These are phyloP conservation scores for Wickerhamomyces alni DNA, from an alignment of 805 yeast species.

Conservation along the genomic window DNA sequence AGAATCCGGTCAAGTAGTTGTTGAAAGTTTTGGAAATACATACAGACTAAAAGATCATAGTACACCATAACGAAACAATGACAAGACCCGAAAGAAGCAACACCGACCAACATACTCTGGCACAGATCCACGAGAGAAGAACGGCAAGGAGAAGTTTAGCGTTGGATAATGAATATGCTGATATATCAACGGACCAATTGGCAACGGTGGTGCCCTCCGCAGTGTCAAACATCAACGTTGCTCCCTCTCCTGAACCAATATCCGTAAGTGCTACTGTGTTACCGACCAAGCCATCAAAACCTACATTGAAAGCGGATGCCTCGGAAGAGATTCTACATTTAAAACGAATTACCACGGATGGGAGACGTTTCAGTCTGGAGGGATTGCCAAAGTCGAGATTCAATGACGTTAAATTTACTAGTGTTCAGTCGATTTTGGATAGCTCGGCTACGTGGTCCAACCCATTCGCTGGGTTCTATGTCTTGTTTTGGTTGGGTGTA, in stretches of 20 bases:
- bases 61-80: no score
- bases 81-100: no score
- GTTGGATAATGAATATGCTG: no score
- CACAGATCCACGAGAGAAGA: no score
- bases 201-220: not conserved
- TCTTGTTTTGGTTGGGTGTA: conserved; percentile 67
- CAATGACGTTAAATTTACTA: conserved; percentile 20
- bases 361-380: conserved; percentile 15
- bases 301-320: conserved; percentile 7
- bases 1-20: no score
- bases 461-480: conserved; percentile 71
- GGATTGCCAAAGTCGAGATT: conserved; percentile 22
- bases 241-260: not conserved
- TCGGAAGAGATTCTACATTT: conserved; percentile 16
- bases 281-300: not conserved
- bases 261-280: no score
- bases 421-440: conserved; percentile 20
- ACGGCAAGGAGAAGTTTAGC: no score
- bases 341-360: conserved; percentile 13
- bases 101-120: no score
- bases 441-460: conserved; percentile 12
- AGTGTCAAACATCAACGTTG: not conserved
- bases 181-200: no score
- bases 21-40: no score
- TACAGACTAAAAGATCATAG: no score